phyloP scores from a whole-genome alignment of 2,329 filamentous ascomycete genomes.

The Diplodia seriata region DNA sequence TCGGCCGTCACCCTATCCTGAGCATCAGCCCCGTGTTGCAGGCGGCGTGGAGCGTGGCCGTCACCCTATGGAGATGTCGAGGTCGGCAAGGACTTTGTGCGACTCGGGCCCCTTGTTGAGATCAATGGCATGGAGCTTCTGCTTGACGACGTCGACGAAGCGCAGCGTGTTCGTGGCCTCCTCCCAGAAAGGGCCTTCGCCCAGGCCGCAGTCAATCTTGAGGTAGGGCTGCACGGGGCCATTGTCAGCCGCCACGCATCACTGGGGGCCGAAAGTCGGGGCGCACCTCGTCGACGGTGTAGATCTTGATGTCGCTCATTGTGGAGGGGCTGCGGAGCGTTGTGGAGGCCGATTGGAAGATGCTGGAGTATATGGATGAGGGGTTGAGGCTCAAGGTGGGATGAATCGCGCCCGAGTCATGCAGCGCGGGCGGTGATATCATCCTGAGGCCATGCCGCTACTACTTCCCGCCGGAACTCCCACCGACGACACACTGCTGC shows the following conservation, averaged over 20 bases:
- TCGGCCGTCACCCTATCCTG: slow-evolving; percentile 68
- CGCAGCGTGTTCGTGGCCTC: slow-evolving; percentile 69
- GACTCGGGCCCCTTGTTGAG: slow-evolving; percentile 68
- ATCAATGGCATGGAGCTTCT: slow-evolving; percentile 74
- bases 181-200: slow-evolving; percentile 79
- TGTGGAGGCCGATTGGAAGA: background rate
- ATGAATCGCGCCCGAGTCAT: background rate
- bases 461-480: slow-evolving; percentile 7
- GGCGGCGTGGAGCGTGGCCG: slow-evolving; percentile 33
- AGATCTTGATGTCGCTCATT: slow-evolving; percentile 30
- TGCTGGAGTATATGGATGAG: background rate
- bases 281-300: slow-evolving; percentile 32
- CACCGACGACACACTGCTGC: slow-evolving; percentile 9
- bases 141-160: slow-evolving; percentile 83
- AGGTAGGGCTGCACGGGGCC: slow-evolving; percentile 56
- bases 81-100: slow-evolving; percentile 60
- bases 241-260: slow-evolving; percentile 17
- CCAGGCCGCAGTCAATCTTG: slow-evolving; percentile 69
- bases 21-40: slow-evolving; percentile 20
- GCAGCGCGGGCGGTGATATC: slow-evolving; percentile 21
- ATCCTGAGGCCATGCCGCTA: background rate
- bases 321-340: background rate
- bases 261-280: background rate
- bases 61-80: slow-evolving; percentile 63
- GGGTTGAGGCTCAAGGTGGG: slow-evolving; percentile 18